Evolutionary conservation across 495 filamentous ascomycete species (phyloP).

Genomic region (Penicilliopsis zonata): DNA sequence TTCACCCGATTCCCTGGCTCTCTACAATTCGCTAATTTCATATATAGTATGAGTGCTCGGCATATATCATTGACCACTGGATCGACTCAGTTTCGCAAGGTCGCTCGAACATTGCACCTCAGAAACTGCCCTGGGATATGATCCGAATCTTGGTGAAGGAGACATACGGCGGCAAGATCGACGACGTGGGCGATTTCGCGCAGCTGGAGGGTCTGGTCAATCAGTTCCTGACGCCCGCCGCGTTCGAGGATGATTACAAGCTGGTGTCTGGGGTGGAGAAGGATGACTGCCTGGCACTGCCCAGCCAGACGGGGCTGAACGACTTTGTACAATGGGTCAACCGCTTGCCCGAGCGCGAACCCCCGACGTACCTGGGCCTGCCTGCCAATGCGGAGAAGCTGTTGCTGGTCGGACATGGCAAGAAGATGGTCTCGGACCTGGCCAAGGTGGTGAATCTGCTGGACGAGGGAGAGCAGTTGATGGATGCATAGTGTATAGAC

Average conservation of each 20-base stretch:
- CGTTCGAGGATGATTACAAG: conserved; percentile 85
- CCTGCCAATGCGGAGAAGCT: conserved; percentile 96
- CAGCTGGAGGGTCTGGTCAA: conserved; percentile 61
- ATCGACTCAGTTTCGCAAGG: conserved; percentile 68
- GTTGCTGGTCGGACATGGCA: conserved; percentile 78
- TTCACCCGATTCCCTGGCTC: conserved; percentile 1
- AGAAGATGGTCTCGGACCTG: conserved; percentile 74
- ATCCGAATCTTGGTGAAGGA: conserved; percentile 83
- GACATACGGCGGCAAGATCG: conserved; percentile 96
- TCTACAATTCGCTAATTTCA: conserved; percentile 18
- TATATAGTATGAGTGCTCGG: conserved; percentile 85
- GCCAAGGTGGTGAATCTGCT: conserved; percentile 70
- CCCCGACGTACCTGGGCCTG: conserved; percentile 90
- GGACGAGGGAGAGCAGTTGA: conserved; percentile 88
- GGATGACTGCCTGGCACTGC: conserved; percentile 59
- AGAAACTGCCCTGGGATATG: conserved; percentile 95
- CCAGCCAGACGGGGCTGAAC: conserved; percentile 63
- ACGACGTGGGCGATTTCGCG: conserved; percentile 76
- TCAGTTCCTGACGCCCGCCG: conserved; percentile 65
- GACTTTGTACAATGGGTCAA: conserved; percentile 93
- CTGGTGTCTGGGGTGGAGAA: conserved; percentile 56
- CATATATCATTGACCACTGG: conserved; percentile 94
- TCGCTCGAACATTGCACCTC: conserved; percentile 82
- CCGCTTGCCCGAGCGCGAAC: conserved; percentile 83
- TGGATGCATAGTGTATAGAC: too few relatives aligned